A percentile compares a stretch with the other conserved stretches of the same genome.
Evolutionary conservation across 805 yeast species (phyloP).

Genomic region (Sungouiella blattae): DNA sequence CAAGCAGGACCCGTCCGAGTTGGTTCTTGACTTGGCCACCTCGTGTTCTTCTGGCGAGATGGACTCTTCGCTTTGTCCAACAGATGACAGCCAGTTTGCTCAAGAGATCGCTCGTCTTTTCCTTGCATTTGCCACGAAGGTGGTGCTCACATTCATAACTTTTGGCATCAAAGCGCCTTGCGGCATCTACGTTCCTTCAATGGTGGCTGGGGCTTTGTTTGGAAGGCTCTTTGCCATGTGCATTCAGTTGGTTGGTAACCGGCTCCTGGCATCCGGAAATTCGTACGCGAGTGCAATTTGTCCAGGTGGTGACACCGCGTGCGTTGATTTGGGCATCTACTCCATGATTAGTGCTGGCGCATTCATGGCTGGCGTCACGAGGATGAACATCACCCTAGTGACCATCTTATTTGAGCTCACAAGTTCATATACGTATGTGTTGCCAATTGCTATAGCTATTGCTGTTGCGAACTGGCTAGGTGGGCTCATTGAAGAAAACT

Average conservation of each 20-base stretch:
- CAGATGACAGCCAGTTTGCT: slow-evolving; percentile 21
- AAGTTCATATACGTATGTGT: slow-evolving; percentile 52
- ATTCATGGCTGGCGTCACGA: slow-evolving; percentile 54
- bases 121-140: slow-evolving; percentile 43
- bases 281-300: slow-evolving; percentile 15
- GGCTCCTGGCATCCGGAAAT: background rate
- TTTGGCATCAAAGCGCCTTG: slow-evolving; percentile 93
- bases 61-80: slow-evolving; percentile 30
- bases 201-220: slow-evolving; percentile 92
- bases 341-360: slow-evolving; percentile 56
- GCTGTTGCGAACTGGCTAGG: slow-evolving; percentile 59
- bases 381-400: slow-evolving; percentile 53
- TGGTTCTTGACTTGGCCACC: slow-evolving; percentile 47
- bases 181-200: slow-evolving; percentile 91
- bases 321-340: slow-evolving; percentile 49
- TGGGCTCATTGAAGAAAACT: slow-evolving; percentile 45
- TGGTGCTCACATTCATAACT: slow-evolving; percentile 63
- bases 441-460: slow-evolving; percentile 54
- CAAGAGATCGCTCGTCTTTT: slow-evolving; percentile 30
- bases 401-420: slow-evolving; percentile 53
- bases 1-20: slow-evolving; percentile 46
- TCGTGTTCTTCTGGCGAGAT: slow-evolving; percentile 39
- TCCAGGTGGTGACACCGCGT: slow-evolving; percentile 10
- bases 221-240: slow-evolving; percentile 48
- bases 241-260: slow-evolving; percentile 33